These are phyloP conservation scores for Penicillium maclennaniae DNA, from an alignment of 495 filamentous ascomycete species.

Conservation along the genomic window DNA sequence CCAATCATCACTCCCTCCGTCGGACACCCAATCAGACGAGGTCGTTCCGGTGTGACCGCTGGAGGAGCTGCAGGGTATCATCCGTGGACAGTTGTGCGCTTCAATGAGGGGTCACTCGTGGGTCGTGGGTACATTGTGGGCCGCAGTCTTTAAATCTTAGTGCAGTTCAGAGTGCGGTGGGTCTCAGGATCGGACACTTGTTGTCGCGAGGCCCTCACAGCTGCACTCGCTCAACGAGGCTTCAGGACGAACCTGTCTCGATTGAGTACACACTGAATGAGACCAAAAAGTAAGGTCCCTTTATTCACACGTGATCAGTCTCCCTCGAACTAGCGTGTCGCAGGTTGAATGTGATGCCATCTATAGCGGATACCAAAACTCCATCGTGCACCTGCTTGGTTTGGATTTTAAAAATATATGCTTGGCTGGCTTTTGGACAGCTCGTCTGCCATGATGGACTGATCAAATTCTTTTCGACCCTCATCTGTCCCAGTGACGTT, in stretches of 20 bases:
- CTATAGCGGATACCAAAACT: neutral
- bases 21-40: constrained; percentile 6
- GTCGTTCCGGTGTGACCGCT: constrained; percentile 19
- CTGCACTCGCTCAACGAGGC: neutral
- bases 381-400: neutral
- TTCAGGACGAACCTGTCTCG: neutral
- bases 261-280: neutral
- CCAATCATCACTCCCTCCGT: constrained; percentile 13
- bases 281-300: neutral
- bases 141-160: neutral
- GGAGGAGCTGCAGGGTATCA: constrained; percentile 12
- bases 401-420: constrained; percentile 22
- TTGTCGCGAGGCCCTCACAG: neutral
- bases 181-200: neutral
- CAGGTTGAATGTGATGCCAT: neutral
- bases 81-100: neutral
- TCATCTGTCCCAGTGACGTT: neutral
- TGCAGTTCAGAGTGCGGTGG: neutral
- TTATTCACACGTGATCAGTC: neutral
- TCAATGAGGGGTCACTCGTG: neutral
- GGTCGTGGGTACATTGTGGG: neutral
- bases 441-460: constrained; percentile 14
- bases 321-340: neutral
- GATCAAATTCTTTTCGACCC: neutral
- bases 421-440: constrained; percentile 18